These are phyloP conservation scores for Metarhizium rileyi DNA, from an alignment of 2,329 filamentous ascomycete species.

Conservation along the genomic window DNA sequence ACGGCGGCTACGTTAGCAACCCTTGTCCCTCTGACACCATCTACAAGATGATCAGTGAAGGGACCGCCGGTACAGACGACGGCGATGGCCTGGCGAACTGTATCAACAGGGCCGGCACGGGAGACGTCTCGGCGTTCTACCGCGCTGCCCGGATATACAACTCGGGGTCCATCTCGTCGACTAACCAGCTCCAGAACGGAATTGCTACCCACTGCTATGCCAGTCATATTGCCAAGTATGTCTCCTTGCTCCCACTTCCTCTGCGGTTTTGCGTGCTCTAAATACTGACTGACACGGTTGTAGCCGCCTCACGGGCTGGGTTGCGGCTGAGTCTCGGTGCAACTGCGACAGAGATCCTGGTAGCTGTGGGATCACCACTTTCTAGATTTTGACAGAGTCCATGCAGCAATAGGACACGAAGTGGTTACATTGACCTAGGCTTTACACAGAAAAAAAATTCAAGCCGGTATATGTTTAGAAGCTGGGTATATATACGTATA, in stretches of 20 bases:
- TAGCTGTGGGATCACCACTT: slow-evolving; percentile 9
- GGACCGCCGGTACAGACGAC: slow-evolving; percentile 28
- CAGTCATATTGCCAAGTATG: slow-evolving; percentile 32
- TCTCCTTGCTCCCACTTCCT: not conserved
- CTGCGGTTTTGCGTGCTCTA: not conserved
- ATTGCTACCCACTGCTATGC: slow-evolving; percentile 40
- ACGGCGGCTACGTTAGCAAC: slow-evolving; percentile 25
- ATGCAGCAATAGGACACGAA: too few species aligned
- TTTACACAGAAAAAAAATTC: too few species aligned
- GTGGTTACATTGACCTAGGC: too few species aligned
- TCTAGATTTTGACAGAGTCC: too few species aligned
- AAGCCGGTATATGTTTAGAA: too few species aligned
- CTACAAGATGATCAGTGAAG: slow-evolving; percentile 28
- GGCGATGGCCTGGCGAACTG: slow-evolving; percentile 33
- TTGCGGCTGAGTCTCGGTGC: slow-evolving; percentile 10
- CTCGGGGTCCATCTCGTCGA: slow-evolving; percentile 27
- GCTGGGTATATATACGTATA: too few species aligned
- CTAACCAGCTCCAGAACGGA: slow-evolving; percentile 28
- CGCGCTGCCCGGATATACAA: slow-evolving; percentile 38
- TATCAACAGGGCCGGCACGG: slow-evolving; percentile 19
- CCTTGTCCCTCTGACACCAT: slow-evolving; percentile 18
- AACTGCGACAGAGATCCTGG: slow-evolving; percentile 12
- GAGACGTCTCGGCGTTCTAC: slow-evolving; percentile 25
- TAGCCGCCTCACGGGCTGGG: slow-evolving; percentile 14
- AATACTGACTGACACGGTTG: not conserved